These are phyloP conservation scores for Cyclostephanos invisitatus DNA, from an alignment of 108 stramenopile species.

Conservation along the genomic window DNA sequence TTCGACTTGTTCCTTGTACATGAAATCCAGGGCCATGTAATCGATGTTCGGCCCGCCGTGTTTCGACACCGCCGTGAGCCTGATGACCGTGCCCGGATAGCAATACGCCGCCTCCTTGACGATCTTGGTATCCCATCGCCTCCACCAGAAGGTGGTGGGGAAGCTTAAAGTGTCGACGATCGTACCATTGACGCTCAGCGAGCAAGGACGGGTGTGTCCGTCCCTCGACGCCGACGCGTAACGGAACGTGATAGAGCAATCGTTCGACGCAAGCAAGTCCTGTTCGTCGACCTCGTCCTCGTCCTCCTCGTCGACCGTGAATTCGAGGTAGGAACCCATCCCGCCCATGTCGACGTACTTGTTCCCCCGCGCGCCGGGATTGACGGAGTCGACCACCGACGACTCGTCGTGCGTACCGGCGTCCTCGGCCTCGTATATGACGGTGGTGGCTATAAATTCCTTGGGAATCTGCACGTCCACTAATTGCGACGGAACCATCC, in stretches of 20 bases:
- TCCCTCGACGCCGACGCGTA: neutral
- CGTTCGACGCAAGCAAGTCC: neutral
- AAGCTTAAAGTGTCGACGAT: neutral
- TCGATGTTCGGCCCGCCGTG: constrained; percentile 5
- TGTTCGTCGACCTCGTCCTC: neutral
- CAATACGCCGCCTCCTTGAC: neutral
- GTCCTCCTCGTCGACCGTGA: neutral
- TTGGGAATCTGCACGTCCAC: too few species aligned
- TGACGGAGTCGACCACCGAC: neutral
- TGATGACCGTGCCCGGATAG: neutral
- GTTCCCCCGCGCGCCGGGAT: neutral
- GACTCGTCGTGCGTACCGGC: neutral
- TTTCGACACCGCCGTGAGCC: neutral
- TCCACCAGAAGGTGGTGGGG: neutral
- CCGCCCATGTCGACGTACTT: constrained; percentile 4
- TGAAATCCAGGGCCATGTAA: neutral
- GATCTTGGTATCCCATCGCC: neutral
- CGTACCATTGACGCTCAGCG: neutral
- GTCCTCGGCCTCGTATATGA: constrained; percentile 1
- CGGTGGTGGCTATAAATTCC: neutral
- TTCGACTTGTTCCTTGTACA: neutral
- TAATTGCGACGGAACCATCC: too few species aligned
- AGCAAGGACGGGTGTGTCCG: neutral
- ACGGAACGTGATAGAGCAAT: neutral
- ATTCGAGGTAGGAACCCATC: neutral